A percentile compares a stretch with the other conserved stretches of the same genome.
These are phyloP conservation scores for Aspergillus tanneri DNA, from an alignment of 2,329 filamentous ascomycete genomes.

Conservation along the genomic window DNA sequence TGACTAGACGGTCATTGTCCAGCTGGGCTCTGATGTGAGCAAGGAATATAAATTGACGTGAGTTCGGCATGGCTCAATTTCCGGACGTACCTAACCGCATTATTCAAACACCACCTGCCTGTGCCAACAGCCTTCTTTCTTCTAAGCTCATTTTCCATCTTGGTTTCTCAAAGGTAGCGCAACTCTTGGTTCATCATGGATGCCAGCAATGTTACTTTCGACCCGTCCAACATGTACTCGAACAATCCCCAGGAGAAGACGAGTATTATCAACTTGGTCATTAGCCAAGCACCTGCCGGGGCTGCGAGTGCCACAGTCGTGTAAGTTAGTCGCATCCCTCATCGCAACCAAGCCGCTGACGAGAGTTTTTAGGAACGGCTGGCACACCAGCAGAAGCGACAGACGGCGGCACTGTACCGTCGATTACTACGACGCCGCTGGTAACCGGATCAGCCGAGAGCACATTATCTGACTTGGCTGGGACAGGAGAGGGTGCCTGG, in stretches of 20 bases:
- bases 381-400: not conserved
- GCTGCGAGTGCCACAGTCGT: not conserved
- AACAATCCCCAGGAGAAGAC: not conserved
- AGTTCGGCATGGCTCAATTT: not conserved
- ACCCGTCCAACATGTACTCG: not conserved
- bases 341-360: not conserved
- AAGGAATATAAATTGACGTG: not conserved
- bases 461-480: not conserved
- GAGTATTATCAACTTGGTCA: not conserved
- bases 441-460: not conserved
- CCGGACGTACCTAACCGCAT: not conserved
- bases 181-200: not conserved
- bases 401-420: not conserved
- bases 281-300: not conserved
- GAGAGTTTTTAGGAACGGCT: not conserved
- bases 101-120: no score
- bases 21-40: not conserved
- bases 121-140: no score
- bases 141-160: not conserved
- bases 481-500: not conserved
- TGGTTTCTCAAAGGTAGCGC: not conserved
- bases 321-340: not conserved
- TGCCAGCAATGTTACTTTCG: not conserved
- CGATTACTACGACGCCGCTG: not conserved
- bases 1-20: not conserved